These are phyloP conservation scores for Calocybe indica DNA, from an alignment of 768 basidiomycete genomes.

Conservation along the genomic window DNA sequence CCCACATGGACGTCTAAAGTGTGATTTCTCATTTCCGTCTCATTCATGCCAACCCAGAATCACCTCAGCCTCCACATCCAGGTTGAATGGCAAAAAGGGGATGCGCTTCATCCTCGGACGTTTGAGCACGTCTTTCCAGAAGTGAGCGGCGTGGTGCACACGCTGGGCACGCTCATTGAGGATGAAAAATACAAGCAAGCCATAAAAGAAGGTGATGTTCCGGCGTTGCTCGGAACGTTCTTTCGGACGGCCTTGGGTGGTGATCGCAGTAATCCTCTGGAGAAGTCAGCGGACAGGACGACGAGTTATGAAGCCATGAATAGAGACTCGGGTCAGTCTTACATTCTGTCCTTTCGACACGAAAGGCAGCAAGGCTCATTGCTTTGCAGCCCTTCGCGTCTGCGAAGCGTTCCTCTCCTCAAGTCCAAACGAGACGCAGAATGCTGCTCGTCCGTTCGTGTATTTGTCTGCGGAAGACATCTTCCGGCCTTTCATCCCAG, in stretches of 20 bases:
- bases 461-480: conserved; percentile 96
- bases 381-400: conserved; percentile 55
- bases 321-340: conserved; percentile 75
- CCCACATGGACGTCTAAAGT: conserved; percentile 85
- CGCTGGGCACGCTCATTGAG: conserved; percentile 87
- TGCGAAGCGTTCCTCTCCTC: conserved; percentile 70
- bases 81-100: conserved; percentile 86
- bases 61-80: conserved; percentile 19
- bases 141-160: conserved; percentile 83
- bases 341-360: conserved; percentile 1
- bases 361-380: too few relatives aligned
- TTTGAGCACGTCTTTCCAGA: conserved; percentile 65
- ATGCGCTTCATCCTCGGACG: conserved; percentile 72
- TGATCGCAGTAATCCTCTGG: conserved; percentile 53
- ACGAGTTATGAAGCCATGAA: conserved; percentile 78
- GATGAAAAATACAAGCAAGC: conserved; percentile 74
- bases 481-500: conserved; percentile 80
- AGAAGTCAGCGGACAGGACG: conserved; percentile 27
- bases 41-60: neutral
- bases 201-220: conserved; percentile 51
- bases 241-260: conserved; percentile 26
- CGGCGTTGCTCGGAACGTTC: conserved; percentile 44
- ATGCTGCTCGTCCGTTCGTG: conserved; percentile 64
- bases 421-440: conserved; percentile 19
- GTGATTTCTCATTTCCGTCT: conserved; percentile 13